Evolutionary conservation across 2,329 filamentous ascomycete species (phyloP).

Genomic region (Colletotrichum brevisporum): DNA sequence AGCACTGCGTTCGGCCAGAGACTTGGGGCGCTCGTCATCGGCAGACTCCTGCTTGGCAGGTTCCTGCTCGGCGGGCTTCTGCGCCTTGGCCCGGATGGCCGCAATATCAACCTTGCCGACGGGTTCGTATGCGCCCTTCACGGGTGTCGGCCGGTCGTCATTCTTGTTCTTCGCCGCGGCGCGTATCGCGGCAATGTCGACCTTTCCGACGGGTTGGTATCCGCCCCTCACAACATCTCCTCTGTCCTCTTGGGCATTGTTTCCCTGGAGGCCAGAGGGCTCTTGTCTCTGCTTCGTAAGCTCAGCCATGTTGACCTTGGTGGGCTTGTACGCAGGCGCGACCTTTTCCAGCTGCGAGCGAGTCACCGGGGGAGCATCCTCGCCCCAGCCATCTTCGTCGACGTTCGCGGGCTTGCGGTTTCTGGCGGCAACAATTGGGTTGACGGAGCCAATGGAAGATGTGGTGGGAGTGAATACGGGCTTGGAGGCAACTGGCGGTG

Average conservation of each 20-base stretch:
- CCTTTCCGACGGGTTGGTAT: constrained; percentile 95
- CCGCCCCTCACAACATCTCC: constrained; percentile 83
- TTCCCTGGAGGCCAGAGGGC: constrained; percentile 67
- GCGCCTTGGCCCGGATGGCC: constrained; percentile 87
- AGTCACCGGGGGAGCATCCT: constrained; percentile 91
- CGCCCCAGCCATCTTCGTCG: constrained; percentile 93
- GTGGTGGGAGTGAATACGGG: constrained; percentile 89
- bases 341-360: constrained; percentile 93
- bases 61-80: constrained; percentile 66
- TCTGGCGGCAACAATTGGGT: constrained; percentile 77
- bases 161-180: constrained; percentile 77
- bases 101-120: constrained; percentile 98
- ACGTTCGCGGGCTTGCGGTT: constrained; percentile 71
- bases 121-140: constrained; percentile 95
- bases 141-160: constrained; percentile 85
- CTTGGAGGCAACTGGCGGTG: constrained; percentile 87
- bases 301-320: constrained; percentile 93
- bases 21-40: constrained; percentile 59
- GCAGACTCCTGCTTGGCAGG: constrained; percentile 47
- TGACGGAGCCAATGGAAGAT: constrained; percentile 68
- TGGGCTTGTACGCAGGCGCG: constrained; percentile 91
- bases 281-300: constrained; percentile 81
- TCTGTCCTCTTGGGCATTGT: constrained; percentile 56
- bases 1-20: constrained; percentile 81
- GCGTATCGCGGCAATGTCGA: constrained; percentile 95